A percentile compares a stretch with the other conserved stretches of the same genome.
Conservation (phyloP, 768 basidiomycete genomes). For the Boletus coccyginus region DNA sequence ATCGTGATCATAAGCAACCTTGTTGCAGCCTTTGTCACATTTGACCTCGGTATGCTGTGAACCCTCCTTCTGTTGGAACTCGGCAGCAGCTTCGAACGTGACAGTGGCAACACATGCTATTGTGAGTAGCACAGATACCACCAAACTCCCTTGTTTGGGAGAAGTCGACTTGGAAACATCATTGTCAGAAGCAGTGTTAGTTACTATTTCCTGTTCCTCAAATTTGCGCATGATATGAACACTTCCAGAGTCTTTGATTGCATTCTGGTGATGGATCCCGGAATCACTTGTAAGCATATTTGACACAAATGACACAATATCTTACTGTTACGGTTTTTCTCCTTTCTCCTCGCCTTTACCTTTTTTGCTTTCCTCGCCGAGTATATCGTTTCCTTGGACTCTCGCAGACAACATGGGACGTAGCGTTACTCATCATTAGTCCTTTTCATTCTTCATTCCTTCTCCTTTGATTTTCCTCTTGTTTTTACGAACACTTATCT, state of each 20-base stretch:
- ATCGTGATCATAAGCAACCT: not conserved
- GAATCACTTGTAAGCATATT: not conserved
- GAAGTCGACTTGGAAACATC: not conserved
- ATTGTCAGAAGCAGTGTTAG: not conserved
- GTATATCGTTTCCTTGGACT: no score
- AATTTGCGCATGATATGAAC: not conserved
- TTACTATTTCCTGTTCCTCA: not conserved
- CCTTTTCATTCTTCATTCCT: no score
- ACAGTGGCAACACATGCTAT: conserved; percentile 9
- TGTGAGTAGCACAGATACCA: conserved; percentile 11
- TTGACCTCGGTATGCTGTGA: not conserved
- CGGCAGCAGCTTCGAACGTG: conserved; percentile 8
- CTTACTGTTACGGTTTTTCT: no score
- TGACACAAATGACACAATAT: not conserved
- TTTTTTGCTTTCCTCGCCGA: no score
- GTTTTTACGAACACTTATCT: no score
- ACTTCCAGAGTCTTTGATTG: not conserved
- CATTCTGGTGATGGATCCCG: not conserved
- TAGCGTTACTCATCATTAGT: no score
- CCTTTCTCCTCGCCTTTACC: no score
- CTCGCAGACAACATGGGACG: no score
- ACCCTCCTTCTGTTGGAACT: conserved; percentile 2
- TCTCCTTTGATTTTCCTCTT: no score
- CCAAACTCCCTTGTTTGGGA: conserved; percentile 7
- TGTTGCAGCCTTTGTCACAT: not conserved